phyloP scores from a whole-genome alignment of 768 basidiomycete species.

The Lyophyllum decastes region DNA sequence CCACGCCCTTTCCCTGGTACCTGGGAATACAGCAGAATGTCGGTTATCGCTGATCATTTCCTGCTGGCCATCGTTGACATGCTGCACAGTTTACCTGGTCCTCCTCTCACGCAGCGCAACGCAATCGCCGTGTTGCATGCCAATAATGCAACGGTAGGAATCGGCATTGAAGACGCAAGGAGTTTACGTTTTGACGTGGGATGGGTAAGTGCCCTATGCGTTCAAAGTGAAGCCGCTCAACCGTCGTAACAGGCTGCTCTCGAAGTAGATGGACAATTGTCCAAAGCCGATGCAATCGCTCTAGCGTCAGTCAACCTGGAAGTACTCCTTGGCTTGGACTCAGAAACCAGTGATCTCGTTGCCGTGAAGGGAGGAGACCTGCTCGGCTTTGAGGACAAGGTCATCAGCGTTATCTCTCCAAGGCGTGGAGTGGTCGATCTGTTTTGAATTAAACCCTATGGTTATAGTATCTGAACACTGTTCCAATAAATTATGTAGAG shows the following conservation, averaged over 20 bases:
- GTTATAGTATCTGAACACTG: background rate
- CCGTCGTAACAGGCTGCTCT: constrained; percentile 38
- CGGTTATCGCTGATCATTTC: constrained; percentile 18
- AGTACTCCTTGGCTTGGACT: constrained; percentile 35
- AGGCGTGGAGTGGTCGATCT: constrained; percentile 25
- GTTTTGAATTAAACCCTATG: constrained; percentile 10
- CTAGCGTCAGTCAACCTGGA: constrained; percentile 49
- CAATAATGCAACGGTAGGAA: constrained; percentile 71
- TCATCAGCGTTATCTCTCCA: constrained; percentile 56
- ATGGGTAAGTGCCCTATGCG: constrained; percentile 57
- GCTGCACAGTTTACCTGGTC: constrained; percentile 58
- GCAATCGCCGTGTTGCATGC: constrained; percentile 62
- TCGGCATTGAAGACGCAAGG: constrained; percentile 67
- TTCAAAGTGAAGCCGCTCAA: background rate
- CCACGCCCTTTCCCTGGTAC: constrained; percentile 67
- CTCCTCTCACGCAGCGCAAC: constrained; percentile 60
- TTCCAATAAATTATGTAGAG: background rate
- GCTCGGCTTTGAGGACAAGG: constrained; percentile 46
- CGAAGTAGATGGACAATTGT: constrained; percentile 40
- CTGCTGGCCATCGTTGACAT: background rate
- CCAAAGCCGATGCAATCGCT: constrained; percentile 44
- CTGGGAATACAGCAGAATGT: constrained; percentile 77
- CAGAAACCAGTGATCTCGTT: constrained; percentile 55
- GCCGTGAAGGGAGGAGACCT: constrained; percentile 55
- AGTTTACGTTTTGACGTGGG: constrained; percentile 81